Percentiles rank a stretch among this genome's conserved stretches.
These are phyloP conservation scores for Parasitella parasitica DNA, from an alignment of 371 early-diverging fungal genomes.

Conservation along the genomic window DNA sequence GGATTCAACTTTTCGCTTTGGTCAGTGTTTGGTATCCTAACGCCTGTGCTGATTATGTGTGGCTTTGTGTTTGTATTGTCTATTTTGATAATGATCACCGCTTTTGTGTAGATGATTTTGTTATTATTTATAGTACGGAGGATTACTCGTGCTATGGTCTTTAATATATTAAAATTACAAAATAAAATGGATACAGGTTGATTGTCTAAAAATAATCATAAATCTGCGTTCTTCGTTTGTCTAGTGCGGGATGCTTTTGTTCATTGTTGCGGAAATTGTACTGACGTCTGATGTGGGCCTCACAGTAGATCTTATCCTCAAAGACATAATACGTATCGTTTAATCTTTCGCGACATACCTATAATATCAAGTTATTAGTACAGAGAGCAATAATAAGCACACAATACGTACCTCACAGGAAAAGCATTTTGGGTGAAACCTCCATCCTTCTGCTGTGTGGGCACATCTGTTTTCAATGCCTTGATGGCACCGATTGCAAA, in stretches of 20 bases:
- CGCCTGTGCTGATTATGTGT: constrained; percentile 11
- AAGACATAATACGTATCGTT: constrained; percentile 74
- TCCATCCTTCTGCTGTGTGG: constrained; percentile 67
- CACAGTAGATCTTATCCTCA: constrained; percentile 76
- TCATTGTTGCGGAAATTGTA: not conserved
- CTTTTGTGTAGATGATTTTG: not conserved
- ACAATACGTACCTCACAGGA: constrained; percentile 33
- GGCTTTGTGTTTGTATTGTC: constrained; percentile 12
- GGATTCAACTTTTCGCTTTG: constrained; percentile 19
- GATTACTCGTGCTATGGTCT: not conserved
- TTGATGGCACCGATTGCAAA: constrained; percentile 74
- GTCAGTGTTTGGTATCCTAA: constrained; percentile 17
- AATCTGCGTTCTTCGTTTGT: not conserved
- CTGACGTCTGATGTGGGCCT: constrained; percentile 62
- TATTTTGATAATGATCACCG: not conserved
- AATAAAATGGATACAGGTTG: not conserved
- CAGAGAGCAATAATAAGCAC: not conserved
- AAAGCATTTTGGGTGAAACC: constrained; percentile 50
- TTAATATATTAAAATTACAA: not conserved
- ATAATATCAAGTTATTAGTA: not conserved
- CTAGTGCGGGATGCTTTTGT: not conserved
- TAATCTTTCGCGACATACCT: not conserved
- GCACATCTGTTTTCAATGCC: constrained; percentile 87
- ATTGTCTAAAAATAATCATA: not conserved
- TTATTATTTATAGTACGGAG: no score